Evolutionary conservation across 2,329 filamentous ascomycete genomes (phyloP), one percentile per base, ranked within the genome.

Genomic region (Neonectria hederae): DNA sequence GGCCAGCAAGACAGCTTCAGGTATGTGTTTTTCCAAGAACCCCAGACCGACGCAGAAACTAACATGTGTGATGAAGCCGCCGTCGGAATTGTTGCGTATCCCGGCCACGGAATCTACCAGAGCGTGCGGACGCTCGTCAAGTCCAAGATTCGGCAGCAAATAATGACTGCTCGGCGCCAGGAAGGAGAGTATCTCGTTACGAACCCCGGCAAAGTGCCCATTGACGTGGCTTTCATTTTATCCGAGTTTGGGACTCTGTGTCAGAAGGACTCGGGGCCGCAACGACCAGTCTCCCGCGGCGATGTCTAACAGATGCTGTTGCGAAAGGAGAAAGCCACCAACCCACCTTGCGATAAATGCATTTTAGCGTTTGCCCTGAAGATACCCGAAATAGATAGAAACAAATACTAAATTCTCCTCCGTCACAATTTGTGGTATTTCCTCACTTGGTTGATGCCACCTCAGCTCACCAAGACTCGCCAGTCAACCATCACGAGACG

Each of bases 21-120:
- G 63, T 66, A 57, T 8, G 51, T 55, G n/a, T 17, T 42, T 26
- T 35, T 14, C 35, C 10, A 17, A 21, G 28, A 14, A 35, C 17
- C 13, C 17, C 10, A 45, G 10, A 30, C 42, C 22, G 7, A 54
- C 4, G n/a, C 22, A 17, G 32, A 49, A 13, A 13, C 49, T 60
- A 56, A 57, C 58, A 4, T 42, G 4, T 19, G 19, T 30, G 24
- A 30, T 49, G 24, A 49, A 67, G 65, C 67, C 9, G 60, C 63
- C 10, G 32, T 68, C 10, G 59, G 68, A 38, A 65, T 67, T 7
- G 64, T 67, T 21, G 63, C 64, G 35, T 67, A 69, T 42, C 59
- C 66, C 4, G 51, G 66, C 14, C 66, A 65, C 14, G 61, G 68
- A n/a, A 66, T 69, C 42, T 69, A 66, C 35, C 60, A 71, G 57